Conservation (phyloP, 2,329 filamentous ascomycete species). For the Grosmannia serpens region DNA sequence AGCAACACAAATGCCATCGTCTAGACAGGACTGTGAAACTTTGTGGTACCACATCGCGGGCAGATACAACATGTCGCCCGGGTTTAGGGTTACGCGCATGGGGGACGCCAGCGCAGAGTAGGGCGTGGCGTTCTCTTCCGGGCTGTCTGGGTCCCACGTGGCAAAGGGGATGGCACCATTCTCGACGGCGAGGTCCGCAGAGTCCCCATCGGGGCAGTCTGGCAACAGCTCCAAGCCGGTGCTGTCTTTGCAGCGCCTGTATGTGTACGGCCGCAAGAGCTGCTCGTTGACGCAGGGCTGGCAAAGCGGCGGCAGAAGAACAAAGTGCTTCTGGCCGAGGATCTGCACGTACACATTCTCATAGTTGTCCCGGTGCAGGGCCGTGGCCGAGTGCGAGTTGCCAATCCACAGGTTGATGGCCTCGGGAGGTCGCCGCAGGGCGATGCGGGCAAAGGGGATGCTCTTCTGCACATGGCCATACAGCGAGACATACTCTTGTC, state of each 20-base stretch:
- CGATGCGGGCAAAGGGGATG: conserved; percentile 63
- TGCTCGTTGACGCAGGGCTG: conserved; percentile 58
- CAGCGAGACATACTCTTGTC: conserved; percentile 56
- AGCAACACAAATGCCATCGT: conserved; percentile 63
- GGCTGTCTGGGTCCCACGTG: conserved; percentile 61
- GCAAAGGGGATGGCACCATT: conserved; percentile 48
- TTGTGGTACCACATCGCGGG: conserved; percentile 80
- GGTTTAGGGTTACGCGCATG: conserved; percentile 54
- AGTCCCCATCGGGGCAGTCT: conserved; percentile 17
- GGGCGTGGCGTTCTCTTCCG: conserved; percentile 34
- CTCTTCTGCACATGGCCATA: conserved; percentile 50
- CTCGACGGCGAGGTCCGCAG: conserved; percentile 6
- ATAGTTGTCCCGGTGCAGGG: conserved; percentile 73
- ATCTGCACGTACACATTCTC: conserved; percentile 78
- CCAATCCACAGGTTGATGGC: conserved; percentile 79
- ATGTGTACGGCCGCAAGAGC: conserved; percentile 45
- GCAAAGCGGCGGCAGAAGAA: conserved; percentile 60
- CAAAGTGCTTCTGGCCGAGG: conserved; percentile 61
- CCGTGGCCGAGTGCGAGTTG: conserved; percentile 56
- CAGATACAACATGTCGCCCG: conserved; percentile 73
- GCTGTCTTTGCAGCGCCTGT: conserved; percentile 27
- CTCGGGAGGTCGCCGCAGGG: conserved; percentile 54
- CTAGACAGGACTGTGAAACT: conserved; percentile 57
- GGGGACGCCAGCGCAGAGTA: conserved; percentile 51
- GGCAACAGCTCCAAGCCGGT: conserved; percentile 18